These are phyloP conservation scores for Bryoerythrophyllum caledonicum DNA, from an alignment of 225 moss, liverwort and hornwort species.

Conservation along the genomic window DNA sequence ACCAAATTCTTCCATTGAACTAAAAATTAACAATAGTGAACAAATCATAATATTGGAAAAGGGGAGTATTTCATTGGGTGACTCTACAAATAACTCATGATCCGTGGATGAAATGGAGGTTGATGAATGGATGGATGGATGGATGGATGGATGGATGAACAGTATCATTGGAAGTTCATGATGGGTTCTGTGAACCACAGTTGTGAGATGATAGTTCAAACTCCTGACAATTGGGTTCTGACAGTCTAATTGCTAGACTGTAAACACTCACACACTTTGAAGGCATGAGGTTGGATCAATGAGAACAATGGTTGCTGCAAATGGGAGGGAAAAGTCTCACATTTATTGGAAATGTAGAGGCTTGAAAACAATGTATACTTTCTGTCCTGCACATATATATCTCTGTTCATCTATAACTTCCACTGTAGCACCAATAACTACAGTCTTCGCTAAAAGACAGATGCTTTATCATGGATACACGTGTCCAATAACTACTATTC, in stretches of 20 bases:
- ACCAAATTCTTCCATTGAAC: no score
- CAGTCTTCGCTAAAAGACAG: background rate
- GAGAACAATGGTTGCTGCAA: no score
- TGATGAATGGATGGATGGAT: no score
- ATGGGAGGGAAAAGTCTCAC: constrained; percentile 8
- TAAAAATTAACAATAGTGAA: no score
- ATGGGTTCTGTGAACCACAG: background rate
- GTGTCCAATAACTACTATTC: background rate
- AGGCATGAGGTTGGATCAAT: background rate
- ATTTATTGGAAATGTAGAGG: background rate
- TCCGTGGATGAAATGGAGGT: background rate
- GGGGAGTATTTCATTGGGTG: no score
- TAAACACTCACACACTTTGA: background rate
- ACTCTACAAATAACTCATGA: no score
- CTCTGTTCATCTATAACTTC: background rate
- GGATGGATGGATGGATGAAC: background rate
- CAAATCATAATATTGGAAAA: no score
- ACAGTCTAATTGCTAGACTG: background rate
- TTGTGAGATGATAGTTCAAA: background rate
- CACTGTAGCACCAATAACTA: background rate
- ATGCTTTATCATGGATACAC: background rate
- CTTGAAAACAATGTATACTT: background rate
- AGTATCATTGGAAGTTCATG: background rate
- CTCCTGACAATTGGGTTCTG: background rate
- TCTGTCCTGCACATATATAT: background rate